Percentiles rank a stretch among this genome's conserved stretches.
phyloP scores from a whole-genome alignment of 768 basidiomycete genomes.

The Calocybe cyanea region DNA sequence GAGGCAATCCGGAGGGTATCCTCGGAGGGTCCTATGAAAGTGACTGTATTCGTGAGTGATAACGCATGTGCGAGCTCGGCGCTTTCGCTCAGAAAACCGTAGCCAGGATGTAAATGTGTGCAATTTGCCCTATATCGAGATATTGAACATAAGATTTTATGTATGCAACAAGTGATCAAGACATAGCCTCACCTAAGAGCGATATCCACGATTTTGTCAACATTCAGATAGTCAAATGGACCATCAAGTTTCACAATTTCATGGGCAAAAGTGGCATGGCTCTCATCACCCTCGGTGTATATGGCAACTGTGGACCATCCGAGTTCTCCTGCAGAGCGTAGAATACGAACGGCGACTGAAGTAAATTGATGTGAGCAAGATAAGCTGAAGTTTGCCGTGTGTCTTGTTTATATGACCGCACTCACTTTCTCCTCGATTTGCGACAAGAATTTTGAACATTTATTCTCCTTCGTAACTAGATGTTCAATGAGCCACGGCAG shows the following conservation, averaged over 20 bases:
- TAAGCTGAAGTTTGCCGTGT: constrained; percentile 19
- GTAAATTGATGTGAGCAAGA: neutral
- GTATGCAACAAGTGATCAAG: neutral
- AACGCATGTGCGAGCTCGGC: constrained; percentile 76
- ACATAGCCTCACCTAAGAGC: constrained; percentile 17
- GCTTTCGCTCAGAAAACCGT: constrained; percentile 88
- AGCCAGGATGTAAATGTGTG: constrained; percentile 49
- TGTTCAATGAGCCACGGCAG: neutral
- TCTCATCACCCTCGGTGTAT: constrained; percentile 82
- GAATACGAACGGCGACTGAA: constrained; percentile 82
- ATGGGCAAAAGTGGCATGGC: constrained; percentile 77
- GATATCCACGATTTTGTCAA: constrained; percentile 25
- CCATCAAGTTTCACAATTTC: constrained; percentile 85
- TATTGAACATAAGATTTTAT: neutral
- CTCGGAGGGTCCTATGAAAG: constrained; percentile 79
- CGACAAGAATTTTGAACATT: constrained; percentile 68
- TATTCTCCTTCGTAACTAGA: neutral
- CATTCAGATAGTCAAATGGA: constrained; percentile 42
- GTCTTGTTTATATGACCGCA: constrained; percentile 13
- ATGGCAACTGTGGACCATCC: constrained; percentile 82
- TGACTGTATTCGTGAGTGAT: constrained; percentile 32
- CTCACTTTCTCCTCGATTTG: constrained; percentile 69
- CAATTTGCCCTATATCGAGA: constrained; percentile 22
- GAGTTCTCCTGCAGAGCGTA: constrained; percentile 61
- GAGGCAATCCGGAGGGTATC: constrained; percentile 74